Conservation (phyloP, 331 rosid genomes). For the Rosa hybrid region DNA sequence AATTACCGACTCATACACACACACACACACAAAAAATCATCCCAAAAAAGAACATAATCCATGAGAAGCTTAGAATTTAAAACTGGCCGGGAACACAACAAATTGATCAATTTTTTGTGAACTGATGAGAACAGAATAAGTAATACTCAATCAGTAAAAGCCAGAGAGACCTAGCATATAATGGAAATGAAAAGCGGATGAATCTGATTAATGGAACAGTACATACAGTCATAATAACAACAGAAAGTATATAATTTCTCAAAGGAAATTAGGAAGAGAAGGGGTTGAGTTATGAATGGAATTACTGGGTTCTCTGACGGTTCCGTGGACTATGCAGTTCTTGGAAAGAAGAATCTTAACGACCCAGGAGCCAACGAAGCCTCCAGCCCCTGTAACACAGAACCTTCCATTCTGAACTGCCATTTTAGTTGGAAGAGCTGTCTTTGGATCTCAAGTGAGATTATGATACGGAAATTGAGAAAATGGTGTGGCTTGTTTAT, state of each 20-base stretch:
- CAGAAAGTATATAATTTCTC: background rate
- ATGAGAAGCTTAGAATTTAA: background rate
- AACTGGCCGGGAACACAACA: background rate
- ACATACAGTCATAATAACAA: background rate
- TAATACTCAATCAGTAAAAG: background rate
- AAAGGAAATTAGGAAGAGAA: background rate
- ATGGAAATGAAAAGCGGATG: background rate
- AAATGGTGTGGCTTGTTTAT: too few relatives aligned
- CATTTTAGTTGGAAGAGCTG: background rate
- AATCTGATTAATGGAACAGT: background rate
- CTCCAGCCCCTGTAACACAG: slow-evolving; percentile 86
- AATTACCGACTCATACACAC: background rate
- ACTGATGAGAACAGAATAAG: too few relatives aligned
- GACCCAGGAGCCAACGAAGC: slow-evolving; percentile 73
- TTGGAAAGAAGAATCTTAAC: slow-evolving; percentile 67
- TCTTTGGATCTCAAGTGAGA: background rate
- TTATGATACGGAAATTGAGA: background rate
- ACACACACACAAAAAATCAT: background rate
- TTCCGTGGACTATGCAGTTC: slow-evolving; percentile 64
- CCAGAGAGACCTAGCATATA: background rate
- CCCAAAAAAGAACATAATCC: background rate
- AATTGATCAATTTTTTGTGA: background rate
- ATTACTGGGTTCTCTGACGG: slow-evolving; percentile 61
- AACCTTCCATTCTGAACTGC: slow-evolving; percentile 29
- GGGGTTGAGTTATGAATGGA: background rate